Conservation (phyloP, 768 basidiomycete genomes). For the Megacollybia marginata region DNA sequence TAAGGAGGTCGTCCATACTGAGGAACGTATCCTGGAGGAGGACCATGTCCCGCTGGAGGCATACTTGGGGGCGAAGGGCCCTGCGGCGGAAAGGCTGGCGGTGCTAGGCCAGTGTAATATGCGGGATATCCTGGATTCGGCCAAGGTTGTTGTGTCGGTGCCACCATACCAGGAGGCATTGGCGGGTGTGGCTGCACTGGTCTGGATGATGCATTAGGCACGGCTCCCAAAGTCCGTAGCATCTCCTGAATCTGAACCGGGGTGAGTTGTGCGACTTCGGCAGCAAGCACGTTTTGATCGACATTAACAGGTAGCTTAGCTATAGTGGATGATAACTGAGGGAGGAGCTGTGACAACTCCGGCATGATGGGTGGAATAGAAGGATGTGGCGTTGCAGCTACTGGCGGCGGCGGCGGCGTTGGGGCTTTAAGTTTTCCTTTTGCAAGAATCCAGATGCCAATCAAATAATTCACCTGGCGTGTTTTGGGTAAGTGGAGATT, state of each 20-base stretch:
- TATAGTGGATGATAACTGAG: constrained; percentile 13
- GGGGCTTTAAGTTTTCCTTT: constrained; percentile 68
- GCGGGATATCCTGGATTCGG: constrained; percentile 7
- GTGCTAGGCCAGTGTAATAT: constrained; percentile 9
- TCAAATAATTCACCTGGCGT: constrained; percentile 57
- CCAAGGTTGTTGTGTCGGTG: constrained; percentile 6
- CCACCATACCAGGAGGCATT: constrained; percentile 6
- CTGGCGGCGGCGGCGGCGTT: constrained; percentile 19
- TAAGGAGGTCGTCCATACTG: constrained; percentile 22
- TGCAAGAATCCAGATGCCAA: constrained; percentile 81
- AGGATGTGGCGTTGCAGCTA: constrained; percentile 12
- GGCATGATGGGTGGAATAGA: constrained; percentile 7
- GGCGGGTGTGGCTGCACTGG: constrained; percentile 20
- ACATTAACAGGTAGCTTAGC: constrained; percentile 25
- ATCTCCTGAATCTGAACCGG: constrained; percentile 72
- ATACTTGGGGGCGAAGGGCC: constrained; percentile 18
- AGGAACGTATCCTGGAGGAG: constrained; percentile 6
- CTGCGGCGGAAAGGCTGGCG: constrained; percentile 16
- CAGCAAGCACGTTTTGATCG: constrained; percentile 48
- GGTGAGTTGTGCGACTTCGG: constrained; percentile 66
- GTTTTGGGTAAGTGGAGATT: constrained; percentile 60
- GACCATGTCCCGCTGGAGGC: constrained; percentile 21
- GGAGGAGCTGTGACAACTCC: constrained; percentile 5
- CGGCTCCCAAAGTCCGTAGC: constrained; percentile 45
- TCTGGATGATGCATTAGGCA: constrained; percentile 25